Evolutionary conservation across 2,329 filamentous ascomycete genomes (phyloP), one percentile per base, ranked within the genome.

Genomic region (Botryotinia convoluta): DNA sequence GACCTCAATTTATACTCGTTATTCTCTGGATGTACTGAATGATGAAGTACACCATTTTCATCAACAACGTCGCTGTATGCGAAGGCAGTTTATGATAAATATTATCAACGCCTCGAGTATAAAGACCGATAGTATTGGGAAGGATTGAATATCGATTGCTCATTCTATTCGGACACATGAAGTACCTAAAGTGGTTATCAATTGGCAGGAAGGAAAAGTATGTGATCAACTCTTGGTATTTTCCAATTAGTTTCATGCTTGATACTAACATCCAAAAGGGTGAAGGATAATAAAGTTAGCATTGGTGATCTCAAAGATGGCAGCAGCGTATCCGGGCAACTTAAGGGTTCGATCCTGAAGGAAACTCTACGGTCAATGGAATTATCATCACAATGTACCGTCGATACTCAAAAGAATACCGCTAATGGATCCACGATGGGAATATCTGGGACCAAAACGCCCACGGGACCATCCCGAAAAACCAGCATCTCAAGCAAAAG

Each of bases 181-280:
- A 68, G 37, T 69, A 69, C 64, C 22, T 32, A 32, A 69, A 72
- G 48, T 68, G 71, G 71, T 29, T 68, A 29, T 60, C 63, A 16
- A 16, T 60, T 69, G 62, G 51, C 12, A 59, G 62, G 71, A 65
- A 68, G 39, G 57, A 48, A 45, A 59, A 44, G 71, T 72, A 72
- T 16, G 71, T 72, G 54, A 8, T 45, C 8, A 37, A 42, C 26
- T 57, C 48, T 68, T n/a, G 29, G 65, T 10, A 42, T 20, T 68
- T 32, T 57, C 6, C n/a, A 7, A n/a, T 42, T 20, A 57, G 16
- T 37, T 39, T 22, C n/a, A 51, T 20, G 22, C 5, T 57, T 57
- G 48, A 70, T 45, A 45, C 54, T 70, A 45, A 70, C 68, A 29
- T 45, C 22, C 18, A 61, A 44, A 60, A 72, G 62, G 51, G 26